Base-by-base conservation (phyloP, 306 rosid species). In the Glycine tomentella region DNA sequence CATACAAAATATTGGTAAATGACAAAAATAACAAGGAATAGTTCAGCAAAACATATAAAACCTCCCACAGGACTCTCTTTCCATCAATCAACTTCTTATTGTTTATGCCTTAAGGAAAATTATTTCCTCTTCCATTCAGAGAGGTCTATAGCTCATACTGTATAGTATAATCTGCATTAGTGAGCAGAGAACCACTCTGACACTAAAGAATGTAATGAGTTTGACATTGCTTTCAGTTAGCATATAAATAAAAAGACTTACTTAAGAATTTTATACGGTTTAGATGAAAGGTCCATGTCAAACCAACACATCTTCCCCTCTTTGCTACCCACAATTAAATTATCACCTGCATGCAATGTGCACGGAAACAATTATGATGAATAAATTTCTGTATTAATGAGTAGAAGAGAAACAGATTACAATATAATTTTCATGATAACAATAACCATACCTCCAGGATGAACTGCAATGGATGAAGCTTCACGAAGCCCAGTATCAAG, bases 261-360 rank as follows among this genome's bases (percentile, higher is more conserved):
- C 98, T 89, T 83, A 7, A 89, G 90, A 84, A 84, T 78, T 84
- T 85, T 89, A 83, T 93, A 95, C 1, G 99, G 97, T 75, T 90
- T 84, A 71, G 97, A 88, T 50, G 99, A 95, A 86, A 95, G 99
- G 76, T 95, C 99, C 98, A 90, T 88, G 85, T 95, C 99, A 79
- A 95, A 95, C 99, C 99, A 95, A 83, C 97, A 91, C 81, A 93
- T 66, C 81, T 95, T 95, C 78, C 99, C 99, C 79, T 95, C 99
- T 88, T 90, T 88, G 91, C 98, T 95, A 67, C 99, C 99, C 77
- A 95, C 98, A 77, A 95, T 91, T 75, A 95, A 44, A 90, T 95
- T 92, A 80, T 95, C 99, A 87, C 98, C 97, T 95, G 88, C 86
- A 88, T 10, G 65, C 20, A 84, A 73, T 76, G 81, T 44, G 38